Conservation (phyloP, 129 eudicot genomes). For the Chrysanthemum makinoi region DNA sequence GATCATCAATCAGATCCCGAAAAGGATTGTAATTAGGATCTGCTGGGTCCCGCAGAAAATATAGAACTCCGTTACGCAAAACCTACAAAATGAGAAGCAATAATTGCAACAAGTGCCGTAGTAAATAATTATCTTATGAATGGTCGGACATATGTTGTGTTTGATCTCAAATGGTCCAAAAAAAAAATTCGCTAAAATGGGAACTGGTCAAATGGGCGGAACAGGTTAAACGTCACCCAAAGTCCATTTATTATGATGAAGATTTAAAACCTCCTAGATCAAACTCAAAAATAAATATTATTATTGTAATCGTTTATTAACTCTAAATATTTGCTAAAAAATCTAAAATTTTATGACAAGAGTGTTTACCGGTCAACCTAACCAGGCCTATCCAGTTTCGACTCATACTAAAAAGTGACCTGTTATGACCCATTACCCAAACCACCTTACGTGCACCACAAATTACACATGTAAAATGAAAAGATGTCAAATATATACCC, state of each 20-base stretch:
- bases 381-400: neutral
- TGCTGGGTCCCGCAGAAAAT: constrained; percentile 93
- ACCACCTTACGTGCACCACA: neutral
- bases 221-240: too few species aligned
- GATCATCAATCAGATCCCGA: constrained; percentile 93
- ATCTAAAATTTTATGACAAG: too few species aligned
- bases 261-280: neutral
- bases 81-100: constrained; percentile 42
- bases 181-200: neutral
- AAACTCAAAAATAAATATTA: neutral
- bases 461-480: neutral
- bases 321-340: neutral
- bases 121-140: neutral
- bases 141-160: neutral
- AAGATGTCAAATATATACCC: constrained; percentile 44
- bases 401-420: neutral
- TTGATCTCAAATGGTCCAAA: neutral
- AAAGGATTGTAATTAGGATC: constrained; percentile 97
- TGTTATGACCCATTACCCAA: neutral
- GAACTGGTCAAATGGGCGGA: neutral
- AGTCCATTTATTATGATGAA: too few species aligned
- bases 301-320: neutral
- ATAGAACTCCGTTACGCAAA: constrained; percentile 81
- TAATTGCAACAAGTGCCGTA: neutral
- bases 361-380: neutral